Conservation (phyloP, 805 yeast species). For the Candida andamanensis region DNA sequence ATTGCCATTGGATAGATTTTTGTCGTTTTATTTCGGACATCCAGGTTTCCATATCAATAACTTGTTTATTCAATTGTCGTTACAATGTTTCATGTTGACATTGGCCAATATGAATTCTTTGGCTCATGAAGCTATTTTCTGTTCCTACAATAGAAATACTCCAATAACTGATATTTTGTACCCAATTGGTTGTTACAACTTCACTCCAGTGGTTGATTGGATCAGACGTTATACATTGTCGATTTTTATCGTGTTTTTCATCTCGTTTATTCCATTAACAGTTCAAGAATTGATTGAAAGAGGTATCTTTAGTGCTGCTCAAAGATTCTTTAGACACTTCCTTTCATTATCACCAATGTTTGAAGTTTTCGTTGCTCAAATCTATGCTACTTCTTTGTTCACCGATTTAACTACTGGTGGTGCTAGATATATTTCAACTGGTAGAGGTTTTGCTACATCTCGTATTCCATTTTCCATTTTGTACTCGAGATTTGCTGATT, state of each 20-base stretch:
- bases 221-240: constrained; percentile 67
- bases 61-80: constrained; percentile 64
- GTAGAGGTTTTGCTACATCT: constrained; percentile 76
- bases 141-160: constrained; percentile 52
- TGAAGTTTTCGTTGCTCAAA: constrained; percentile 74
- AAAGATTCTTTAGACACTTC: constrained; percentile 61
- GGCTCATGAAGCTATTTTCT: constrained; percentile 55
- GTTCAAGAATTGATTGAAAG: constrained; percentile 75
- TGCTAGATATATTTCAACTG: constrained; percentile 77
- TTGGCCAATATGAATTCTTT: constrained; percentile 60
- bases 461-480: constrained; percentile 62
- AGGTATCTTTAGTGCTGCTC: constrained; percentile 65
- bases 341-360: constrained; percentile 70
- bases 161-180: constrained; percentile 58
- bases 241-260: constrained; percentile 67
- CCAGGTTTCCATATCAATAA: constrained; percentile 84
- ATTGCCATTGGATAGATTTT: constrained; percentile 69
- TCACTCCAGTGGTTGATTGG: constrained; percentile 72
- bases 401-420: constrained; percentile 73
- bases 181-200: constrained; percentile 69
- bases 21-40: constrained; percentile 79
- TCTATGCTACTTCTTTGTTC: constrained; percentile 65
- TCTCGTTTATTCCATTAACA: constrained; percentile 69
- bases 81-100: constrained; percentile 51
- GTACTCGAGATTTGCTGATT: constrained; percentile 68